Evolutionary conservation across 148 eudicot species (phyloP).

Genomic region (Amaranthus palmeri): DNA sequence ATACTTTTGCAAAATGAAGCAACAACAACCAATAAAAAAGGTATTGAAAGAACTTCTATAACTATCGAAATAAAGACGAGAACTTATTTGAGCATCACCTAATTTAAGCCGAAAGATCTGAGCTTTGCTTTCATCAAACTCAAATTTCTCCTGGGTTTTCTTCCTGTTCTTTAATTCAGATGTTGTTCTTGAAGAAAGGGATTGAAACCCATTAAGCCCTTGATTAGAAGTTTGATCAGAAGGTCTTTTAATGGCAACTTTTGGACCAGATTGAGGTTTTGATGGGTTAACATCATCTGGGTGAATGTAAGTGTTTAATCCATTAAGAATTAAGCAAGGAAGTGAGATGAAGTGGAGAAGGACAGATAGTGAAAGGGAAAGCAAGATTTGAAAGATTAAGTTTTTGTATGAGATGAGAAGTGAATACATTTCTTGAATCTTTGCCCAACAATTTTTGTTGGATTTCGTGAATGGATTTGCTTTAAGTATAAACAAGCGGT

Average conservation of each 20-base stretch:
- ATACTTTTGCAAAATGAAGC: conserved; percentile 47
- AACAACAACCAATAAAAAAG: conserved; percentile 35
- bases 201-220: conserved; percentile 35
- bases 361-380: conserved; percentile 50
- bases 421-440: conserved; percentile 17
- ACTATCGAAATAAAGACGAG: conserved; percentile 56
- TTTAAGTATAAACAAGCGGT: no score
- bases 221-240: conserved; percentile 32
- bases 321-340: conserved; percentile 55
- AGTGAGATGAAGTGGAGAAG: conserved; percentile 51
- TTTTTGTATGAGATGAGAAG: conserved; percentile 34
- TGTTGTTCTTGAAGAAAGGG: conserved; percentile 37
- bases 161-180: conserved; percentile 64
- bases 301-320: conserved; percentile 90
- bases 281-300: conserved; percentile 79
- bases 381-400: conserved; percentile 50
- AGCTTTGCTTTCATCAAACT: conserved; percentile 90
- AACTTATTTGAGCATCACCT: conserved; percentile 63
- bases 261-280: conserved; percentile 42
- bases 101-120: conserved; percentile 92
- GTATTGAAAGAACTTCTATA: conserved; percentile 49
- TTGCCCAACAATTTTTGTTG: neutral
- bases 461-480: no score
- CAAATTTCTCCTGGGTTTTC: conserved; percentile 57
- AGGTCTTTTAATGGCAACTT: conserved; percentile 75